Evolutionary conservation across 169 alveolate genomes (phyloP).

Genomic region (Plasmodium yoelii): DNA sequence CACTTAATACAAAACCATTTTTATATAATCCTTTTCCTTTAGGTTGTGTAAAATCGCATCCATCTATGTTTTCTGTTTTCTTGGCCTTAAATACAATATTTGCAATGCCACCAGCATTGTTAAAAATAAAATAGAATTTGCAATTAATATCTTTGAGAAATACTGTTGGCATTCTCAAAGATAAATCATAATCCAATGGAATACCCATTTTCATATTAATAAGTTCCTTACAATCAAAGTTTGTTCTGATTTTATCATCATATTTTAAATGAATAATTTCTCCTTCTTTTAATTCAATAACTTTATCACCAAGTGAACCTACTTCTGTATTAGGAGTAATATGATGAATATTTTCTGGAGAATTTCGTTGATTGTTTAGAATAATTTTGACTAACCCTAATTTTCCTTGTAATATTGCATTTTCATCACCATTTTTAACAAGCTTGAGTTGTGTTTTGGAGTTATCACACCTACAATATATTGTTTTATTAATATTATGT

Average conservation of each 20-base stretch:
- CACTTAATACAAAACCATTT: conserved; percentile 26
- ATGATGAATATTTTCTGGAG: not conserved
- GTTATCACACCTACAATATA: conserved; percentile 59
- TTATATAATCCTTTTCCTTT: conserved; percentile 33
- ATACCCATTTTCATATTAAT: conserved; percentile 5
- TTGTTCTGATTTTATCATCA: not conserved
- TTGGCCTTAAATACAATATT: conserved; percentile 5
- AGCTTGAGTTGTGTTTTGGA: conserved; percentile 22
- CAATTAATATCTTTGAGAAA: conserved; percentile 5
- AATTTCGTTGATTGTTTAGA: not conserved
- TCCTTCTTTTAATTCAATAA: conserved; percentile 13
- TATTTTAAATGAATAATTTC: conserved; percentile 13
- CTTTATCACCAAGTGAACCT: not conserved
- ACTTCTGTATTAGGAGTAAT: not conserved
- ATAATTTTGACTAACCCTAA: conserved; percentile 58
- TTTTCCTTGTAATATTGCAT: conserved; percentile 18
- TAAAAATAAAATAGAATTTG: not conserved
- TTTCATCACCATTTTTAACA: not conserved
- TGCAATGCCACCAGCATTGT: not conserved
- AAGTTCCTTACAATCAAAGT: not conserved
- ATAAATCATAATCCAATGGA: not conserved
- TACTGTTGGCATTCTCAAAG: conserved; percentile 26
- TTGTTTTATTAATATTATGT: conserved; percentile 32
- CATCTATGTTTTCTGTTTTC: conserved; percentile 47
- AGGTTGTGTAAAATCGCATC: conserved; percentile 64